Base-by-base conservation (phyloP, 2,329 filamentous ascomycete genomes). In the Paramyrothecium roridum region DNA sequence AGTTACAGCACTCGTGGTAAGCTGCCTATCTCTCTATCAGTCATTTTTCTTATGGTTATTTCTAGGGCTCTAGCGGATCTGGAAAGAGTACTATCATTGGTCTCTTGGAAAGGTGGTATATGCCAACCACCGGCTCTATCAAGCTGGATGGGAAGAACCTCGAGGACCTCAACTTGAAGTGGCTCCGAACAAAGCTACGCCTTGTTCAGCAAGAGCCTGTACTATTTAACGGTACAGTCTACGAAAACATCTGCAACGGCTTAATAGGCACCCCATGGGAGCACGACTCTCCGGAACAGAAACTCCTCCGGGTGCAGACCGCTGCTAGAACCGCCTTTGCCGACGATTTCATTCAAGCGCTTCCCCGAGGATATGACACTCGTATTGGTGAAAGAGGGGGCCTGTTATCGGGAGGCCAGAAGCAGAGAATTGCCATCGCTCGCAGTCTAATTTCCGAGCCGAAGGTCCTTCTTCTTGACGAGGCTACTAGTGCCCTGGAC, bases 401-500 rank as follows among this genome's bases (percentile, higher is more conserved):
- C 19, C 46, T 48, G 6, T 19, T 48, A 3, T 48, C 46, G 3
- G 46, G 46, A 8, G 46, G 46, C 4, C 46, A 48, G 46, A 48
- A 21, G 23, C 46, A 48, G 12, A n/a, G 46, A 21, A 48, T 48
- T 21, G 46, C 46, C 12, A 48, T 48, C 21, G 46, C 46, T 12
- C 46, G 46, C 12, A 48, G 46, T 19, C 11, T 48, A 8, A 21
- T 48, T 19, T 48, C 46, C 6, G 46, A 48, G n/a, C 46, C 46
- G 8, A 10, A 21, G n/a, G 21, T 48, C 6, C 46, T 48, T 3
- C 46, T 48, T 12, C 20, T 48, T 6, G 46, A 48, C 23, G 46
- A 48, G 21, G 46, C 46, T 6, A 48, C 84, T 0, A 83, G 79
- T 50, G 81, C 83, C 2, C 63, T 73, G 37, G 68, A 72, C 50